phyloP scores from a whole-genome alignment of 176 grass and related monocot genomes.

The Oropetium thomaeum region DNA sequence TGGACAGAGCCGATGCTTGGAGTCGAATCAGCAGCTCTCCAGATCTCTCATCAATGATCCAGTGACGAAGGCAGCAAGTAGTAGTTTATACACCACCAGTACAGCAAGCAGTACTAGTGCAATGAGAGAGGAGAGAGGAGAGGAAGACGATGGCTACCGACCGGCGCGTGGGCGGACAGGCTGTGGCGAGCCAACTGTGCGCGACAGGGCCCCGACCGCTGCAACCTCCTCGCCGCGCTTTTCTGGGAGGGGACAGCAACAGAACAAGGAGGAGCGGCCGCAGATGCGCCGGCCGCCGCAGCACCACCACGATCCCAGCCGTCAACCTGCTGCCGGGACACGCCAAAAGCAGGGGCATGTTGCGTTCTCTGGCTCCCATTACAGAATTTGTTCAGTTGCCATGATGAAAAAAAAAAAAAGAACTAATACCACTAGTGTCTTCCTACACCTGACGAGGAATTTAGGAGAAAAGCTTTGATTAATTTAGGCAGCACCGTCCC shows the following conservation, averaged over 20 bases:
- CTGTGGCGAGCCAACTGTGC: conserved; percentile 17
- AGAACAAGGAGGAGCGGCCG: conserved; percentile 18
- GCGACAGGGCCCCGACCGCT: conserved; percentile 34
- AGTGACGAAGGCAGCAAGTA: not conserved
- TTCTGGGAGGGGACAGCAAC: conserved; percentile 27
- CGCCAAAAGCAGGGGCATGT: not conserved
- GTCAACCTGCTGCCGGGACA: not conserved
- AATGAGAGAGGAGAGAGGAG: not conserved
- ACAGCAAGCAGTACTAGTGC: no score
- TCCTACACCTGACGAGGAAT: not conserved
- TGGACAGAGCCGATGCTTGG: not conserved
- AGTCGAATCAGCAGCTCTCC: not conserved
- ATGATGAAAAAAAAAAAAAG: no score
- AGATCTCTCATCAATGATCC: not conserved
- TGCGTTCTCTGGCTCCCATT: not conserved
- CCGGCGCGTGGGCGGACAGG: conserved; percentile 25
- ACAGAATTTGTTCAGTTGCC: not conserved
- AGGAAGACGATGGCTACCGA: not conserved
- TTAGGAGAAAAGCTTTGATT: no score
- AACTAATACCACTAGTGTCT: not conserved
- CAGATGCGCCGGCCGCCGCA: not conserved
- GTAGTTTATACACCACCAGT: not conserved
- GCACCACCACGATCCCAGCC: not conserved
- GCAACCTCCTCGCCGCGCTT: conserved; percentile 28
- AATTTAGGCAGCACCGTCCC: not conserved